Base-by-base conservation (phyloP, 2,329 filamentous ascomycete species). In the Scedosporium apiospermum region DNA sequence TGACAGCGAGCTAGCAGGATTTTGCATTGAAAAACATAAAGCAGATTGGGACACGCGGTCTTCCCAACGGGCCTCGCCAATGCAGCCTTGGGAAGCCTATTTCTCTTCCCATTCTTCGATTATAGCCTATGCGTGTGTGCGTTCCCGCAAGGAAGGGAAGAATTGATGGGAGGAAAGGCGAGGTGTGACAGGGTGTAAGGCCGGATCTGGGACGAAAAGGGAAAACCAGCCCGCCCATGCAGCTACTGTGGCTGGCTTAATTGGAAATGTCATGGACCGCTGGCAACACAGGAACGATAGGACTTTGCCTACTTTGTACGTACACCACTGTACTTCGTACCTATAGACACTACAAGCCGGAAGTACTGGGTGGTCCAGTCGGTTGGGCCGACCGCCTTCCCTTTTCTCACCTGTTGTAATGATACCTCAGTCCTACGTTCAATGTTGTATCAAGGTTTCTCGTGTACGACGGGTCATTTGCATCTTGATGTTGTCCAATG, bases 211-310 rank as follows among this genome's bases (percentile, higher is more conserved):
- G 21, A 21, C 23, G 21, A 42, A 41, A 44, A 27, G 26, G 6
- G 42, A 60, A 34, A 12, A 30, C 21, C 41, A 60, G 26, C 58
- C 49, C 58, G 41, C 16, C 18, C 16, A 27, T 6, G 21, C 16
- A 27, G 21, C 30, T 16, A 23, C 6, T 61, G 58, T 61, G 44
- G 58, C 58, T 61, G 58, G 58, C 58, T 61, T n/a, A 53, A 61
- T 34, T 9, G 23, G 27, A 51, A n/a, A 10, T 26, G 44, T 51
- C 26, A 26, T 41, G 42, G 12, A 7, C 58, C 44, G 16, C 30
- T 9, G 6, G 49, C 49, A 53, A 53, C 49, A 53, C 49, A 23
- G 9, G 44, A 16, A n/a, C 18, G 5, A 3, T n/a, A 18, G 16
- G 21, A 18, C 21, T 21, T 26, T 14, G 44, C 16, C 44, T 46